Evolutionary conservation across 2,329 filamentous ascomycete species (phyloP).

Genomic region (Ceratocystis variospora): DNA sequence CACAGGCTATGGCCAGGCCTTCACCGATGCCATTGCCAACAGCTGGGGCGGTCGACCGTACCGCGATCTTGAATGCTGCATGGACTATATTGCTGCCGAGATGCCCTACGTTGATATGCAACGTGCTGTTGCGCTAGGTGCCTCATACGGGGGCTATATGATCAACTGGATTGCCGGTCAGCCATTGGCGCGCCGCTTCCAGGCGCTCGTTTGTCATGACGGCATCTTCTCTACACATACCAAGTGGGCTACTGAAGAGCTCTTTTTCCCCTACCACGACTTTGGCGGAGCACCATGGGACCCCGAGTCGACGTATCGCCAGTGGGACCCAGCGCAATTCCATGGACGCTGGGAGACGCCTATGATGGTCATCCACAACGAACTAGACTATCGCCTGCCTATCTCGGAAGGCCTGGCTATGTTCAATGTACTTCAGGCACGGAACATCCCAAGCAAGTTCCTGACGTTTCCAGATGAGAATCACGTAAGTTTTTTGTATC

Average conservation of each 20-base stretch:
- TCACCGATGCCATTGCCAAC: conserved; percentile 61
- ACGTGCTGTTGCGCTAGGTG: conserved; percentile 59
- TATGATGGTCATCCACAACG: conserved; percentile 72
- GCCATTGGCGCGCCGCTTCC: conserved; percentile 67
- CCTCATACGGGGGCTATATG: conserved; percentile 64
- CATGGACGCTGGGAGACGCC: conserved; percentile 69
- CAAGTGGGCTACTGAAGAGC: conserved; percentile 51
- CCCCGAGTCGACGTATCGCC: conserved; percentile 48
- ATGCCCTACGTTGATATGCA: conserved; percentile 54
- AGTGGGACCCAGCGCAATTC: conserved; percentile 53
- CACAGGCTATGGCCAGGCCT: conserved; percentile 66
- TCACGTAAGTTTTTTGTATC: conserved; percentile 31
- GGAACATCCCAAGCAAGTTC: conserved; percentile 61
- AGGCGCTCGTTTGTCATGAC: conserved; percentile 77
- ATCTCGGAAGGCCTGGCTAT: conserved; percentile 72
- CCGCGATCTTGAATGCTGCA: conserved; percentile 63
- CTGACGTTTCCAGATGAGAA: conserved; percentile 68
- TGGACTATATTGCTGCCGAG: conserved; percentile 56
- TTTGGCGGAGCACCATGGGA: conserved; percentile 50
- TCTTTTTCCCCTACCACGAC: conserved; percentile 58
- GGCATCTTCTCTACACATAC: conserved; percentile 63
- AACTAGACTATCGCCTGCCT: conserved; percentile 76
- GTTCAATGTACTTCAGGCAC: conserved; percentile 72
- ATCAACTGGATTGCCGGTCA: conserved; percentile 89
- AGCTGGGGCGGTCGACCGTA: conserved; percentile 83